Conservation (phyloP, 1,284 basidiomycete species). For the Chalciporus sp. region DNA sequence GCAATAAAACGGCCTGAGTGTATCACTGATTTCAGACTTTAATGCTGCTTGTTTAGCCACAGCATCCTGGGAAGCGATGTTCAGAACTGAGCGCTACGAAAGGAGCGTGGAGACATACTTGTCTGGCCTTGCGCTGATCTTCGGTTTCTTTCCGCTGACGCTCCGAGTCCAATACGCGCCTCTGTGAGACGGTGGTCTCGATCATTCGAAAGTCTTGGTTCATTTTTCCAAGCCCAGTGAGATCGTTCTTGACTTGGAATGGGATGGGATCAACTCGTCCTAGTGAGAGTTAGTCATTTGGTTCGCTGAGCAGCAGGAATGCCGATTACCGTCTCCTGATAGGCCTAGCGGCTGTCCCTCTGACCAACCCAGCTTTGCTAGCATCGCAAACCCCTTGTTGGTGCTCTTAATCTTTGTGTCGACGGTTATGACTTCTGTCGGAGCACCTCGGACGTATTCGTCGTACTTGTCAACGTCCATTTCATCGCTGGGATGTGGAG, state of each 20-base stretch:
- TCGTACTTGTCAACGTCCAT: constrained; percentile 73
- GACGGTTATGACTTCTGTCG: constrained; percentile 70
- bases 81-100: constrained; percentile 4
- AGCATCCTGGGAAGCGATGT: constrained; percentile 47
- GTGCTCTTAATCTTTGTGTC: constrained; percentile 75
- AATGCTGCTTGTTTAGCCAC: constrained; percentile 69
- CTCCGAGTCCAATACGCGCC: constrained; percentile 76
- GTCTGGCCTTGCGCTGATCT: constrained; percentile 68
- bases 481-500: constrained; percentile 45
- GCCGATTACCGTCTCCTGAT: constrained; percentile 64
- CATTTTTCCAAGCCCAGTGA: constrained; percentile 75
- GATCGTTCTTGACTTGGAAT: constrained; percentile 74
- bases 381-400: constrained; percentile 79
- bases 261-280: constrained; percentile 81
- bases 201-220: constrained; percentile 79
- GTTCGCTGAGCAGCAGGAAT: neutral
- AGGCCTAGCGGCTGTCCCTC: constrained; percentile 77
- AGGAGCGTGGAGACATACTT: constrained; percentile 45
- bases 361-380: constrained; percentile 78
- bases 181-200: constrained; percentile 78
- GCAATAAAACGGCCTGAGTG: constrained; percentile 77
- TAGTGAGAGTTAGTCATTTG: constrained; percentile 30
- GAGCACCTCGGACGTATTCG: constrained; percentile 53
- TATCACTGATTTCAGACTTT: constrained; percentile 64
- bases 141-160: constrained; percentile 76